Conservation (phyloP, 2,329 filamentous ascomycete genomes). For the Colletotrichum sp. region DNA sequence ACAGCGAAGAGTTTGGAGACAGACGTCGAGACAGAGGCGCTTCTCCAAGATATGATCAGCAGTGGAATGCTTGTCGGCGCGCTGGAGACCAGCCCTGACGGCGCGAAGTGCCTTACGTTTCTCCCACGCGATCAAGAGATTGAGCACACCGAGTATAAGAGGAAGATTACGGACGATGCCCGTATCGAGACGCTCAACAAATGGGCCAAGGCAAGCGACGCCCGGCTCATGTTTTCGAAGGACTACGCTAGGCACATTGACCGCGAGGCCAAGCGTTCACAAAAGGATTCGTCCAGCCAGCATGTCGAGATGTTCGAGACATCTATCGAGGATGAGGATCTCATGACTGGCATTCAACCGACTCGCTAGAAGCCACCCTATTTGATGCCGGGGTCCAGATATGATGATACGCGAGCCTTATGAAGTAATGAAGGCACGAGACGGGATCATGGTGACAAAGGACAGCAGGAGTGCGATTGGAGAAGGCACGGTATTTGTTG, state of each 20-base stretch:
- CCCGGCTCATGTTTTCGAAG: conserved; percentile 58
- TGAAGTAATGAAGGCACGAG: conserved; percentile 9
- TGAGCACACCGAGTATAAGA: conserved; percentile 56
- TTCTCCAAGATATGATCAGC: conserved; percentile 62
- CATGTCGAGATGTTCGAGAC: conserved; percentile 46
- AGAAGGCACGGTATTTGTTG: background rate
- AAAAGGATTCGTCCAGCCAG: conserved; percentile 44
- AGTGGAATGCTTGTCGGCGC: conserved; percentile 57
- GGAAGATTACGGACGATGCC: conserved; percentile 47
- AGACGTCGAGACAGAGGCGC: conserved; percentile 46
- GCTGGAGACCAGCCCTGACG: conserved; percentile 50
- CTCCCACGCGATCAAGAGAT: conserved; percentile 44
- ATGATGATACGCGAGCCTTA: background rate
- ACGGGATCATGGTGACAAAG: background rate
- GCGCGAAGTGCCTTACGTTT: conserved; percentile 57
- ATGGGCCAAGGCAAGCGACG: conserved; percentile 57
- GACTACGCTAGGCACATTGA: conserved; percentile 58
- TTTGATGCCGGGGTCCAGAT: background rate
- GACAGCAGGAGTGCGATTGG: background rate
- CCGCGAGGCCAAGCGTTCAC: conserved; percentile 49
- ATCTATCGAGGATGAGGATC: conserved; percentile 63
- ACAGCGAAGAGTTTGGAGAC: conserved; percentile 49
- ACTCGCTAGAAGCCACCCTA: background rate
- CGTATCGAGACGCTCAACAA: conserved; percentile 50
- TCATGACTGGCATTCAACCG: conserved; percentile 55